Conservation (phyloP, 2,329 filamentous ascomycete species). For the Xylariaceae sp. region DNA sequence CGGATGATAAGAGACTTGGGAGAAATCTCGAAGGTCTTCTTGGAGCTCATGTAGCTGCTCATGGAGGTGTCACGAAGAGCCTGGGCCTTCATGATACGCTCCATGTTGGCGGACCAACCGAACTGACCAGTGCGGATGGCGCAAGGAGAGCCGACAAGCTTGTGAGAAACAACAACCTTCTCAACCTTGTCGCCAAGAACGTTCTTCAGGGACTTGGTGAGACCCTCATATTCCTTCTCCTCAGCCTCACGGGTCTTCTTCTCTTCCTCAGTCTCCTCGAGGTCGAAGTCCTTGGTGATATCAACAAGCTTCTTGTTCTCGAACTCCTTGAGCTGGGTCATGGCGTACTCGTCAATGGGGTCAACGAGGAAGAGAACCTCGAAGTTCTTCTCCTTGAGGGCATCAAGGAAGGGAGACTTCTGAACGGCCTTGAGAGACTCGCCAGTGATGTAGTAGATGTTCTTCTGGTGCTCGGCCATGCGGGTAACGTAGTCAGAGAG, state of each 20-base stretch:
- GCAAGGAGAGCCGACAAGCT: constrained; percentile 89
- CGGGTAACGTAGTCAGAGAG: constrained; percentile 96
- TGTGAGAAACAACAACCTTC: constrained; percentile 99
- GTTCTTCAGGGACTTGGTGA: constrained; percentile 98
- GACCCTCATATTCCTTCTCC: constrained; percentile 95
- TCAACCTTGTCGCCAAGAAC: constrained; percentile 98
- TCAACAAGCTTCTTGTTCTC: constrained; percentile 99
- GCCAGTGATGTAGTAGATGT: constrained; percentile 99
- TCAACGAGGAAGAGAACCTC: constrained; percentile 99
- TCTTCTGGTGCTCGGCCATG: constrained; percentile 99
- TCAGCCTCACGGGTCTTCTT: constrained; percentile 91
- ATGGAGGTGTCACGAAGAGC: constrained; percentile 99
- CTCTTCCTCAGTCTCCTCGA: constrained; percentile 99
- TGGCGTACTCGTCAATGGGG: constrained; percentile 98
- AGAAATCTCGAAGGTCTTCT: constrained; percentile 99
- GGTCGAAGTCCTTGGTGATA: constrained; percentile 99
- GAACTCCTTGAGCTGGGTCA: constrained; percentile 99
- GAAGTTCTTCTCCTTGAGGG: constrained; percentile 98
- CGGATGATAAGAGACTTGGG: constrained; percentile 95
- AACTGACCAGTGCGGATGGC: constrained; percentile 99
- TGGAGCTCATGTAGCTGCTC: constrained; percentile 99
- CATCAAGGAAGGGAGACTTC: constrained; percentile 98
- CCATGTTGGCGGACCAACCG: constrained; percentile 99
- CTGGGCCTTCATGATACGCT: constrained; percentile 99
- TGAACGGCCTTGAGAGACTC: constrained; percentile 97